Evolutionary conservation across 2,329 filamentous ascomycete species (phyloP).

Genomic region (Lithohypha guttulata): DNA sequence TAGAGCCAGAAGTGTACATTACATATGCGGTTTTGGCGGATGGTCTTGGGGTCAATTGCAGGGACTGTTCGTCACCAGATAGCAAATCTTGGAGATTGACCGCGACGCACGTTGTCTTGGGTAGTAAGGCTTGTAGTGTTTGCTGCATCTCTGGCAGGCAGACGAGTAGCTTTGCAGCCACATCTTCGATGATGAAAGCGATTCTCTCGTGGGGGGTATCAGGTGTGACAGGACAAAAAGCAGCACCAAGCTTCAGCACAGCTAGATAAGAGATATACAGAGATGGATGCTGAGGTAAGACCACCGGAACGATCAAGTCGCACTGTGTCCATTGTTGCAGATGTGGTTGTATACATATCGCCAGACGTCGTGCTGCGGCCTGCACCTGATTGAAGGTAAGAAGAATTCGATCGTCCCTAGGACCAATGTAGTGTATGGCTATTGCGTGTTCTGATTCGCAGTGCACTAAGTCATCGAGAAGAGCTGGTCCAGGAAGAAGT

Average conservation of each 20-base stretch:
- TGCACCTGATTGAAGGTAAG: slow-evolving; percentile 58
- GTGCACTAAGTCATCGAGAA: slow-evolving; percentile 55
- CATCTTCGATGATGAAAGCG: slow-evolving; percentile 69
- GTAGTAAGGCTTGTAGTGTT: slow-evolving; percentile 15
- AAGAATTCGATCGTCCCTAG: slow-evolving; percentile 34
- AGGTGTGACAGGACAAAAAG: slow-evolving; percentile 73
- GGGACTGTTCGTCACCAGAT: background rate
- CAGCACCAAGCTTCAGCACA: slow-evolving; percentile 68
- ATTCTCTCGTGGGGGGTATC: slow-evolving; percentile 69
- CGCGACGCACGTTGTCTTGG: slow-evolving; percentile 30
- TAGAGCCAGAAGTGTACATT: slow-evolving; percentile 89
- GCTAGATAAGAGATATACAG: slow-evolving; percentile 70
- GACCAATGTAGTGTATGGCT: slow-evolving; percentile 55
- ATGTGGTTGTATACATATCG: slow-evolving; percentile 23
- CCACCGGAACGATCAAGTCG: slow-evolving; percentile 55
- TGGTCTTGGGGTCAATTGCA: slow-evolving; percentile 9
- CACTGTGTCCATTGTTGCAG: background rate
- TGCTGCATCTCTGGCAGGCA: slow-evolving; percentile 39
- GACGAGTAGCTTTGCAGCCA: slow-evolving; percentile 58
- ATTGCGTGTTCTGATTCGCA: background rate
- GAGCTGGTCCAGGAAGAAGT: slow-evolving; percentile 41
- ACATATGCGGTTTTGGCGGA: slow-evolving; percentile 53
- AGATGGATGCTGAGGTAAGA: slow-evolving; percentile 64
- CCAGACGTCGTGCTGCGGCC: slow-evolving; percentile 44
- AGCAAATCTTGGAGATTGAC: slow-evolving; percentile 22